Conservation (phyloP, 2,329 filamentous ascomycete species). For the Botryosphaeria dothidea region DNA sequence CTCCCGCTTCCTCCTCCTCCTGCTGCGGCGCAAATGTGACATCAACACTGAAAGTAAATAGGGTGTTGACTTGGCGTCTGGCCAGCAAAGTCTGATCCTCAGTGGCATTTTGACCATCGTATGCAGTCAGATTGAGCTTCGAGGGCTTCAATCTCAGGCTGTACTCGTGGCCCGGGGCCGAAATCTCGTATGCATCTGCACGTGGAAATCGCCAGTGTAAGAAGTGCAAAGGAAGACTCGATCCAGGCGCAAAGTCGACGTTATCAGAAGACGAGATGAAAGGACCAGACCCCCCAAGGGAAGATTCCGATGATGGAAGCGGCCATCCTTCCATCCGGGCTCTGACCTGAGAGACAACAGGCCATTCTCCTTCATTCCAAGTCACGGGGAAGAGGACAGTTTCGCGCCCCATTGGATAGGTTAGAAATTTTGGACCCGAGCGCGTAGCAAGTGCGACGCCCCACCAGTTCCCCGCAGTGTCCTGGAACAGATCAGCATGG, state of each 20-base stretch:
- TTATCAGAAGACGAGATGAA: constrained; percentile 46
- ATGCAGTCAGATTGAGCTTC: constrained; percentile 55
- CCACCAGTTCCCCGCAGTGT: constrained; percentile 35
- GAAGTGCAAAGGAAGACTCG: constrained; percentile 54
- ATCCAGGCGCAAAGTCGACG: constrained; percentile 49
- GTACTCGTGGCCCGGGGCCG: constrained; percentile 43
- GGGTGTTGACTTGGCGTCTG: constrained; percentile 56
- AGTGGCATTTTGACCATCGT: constrained; percentile 52
- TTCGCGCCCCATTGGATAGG: constrained; percentile 39
- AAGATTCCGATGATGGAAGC: constrained; percentile 37
- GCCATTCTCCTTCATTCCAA: constrained; percentile 43
- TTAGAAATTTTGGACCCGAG: constrained; percentile 33
- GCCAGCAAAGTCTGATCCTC: constrained; percentile 56
- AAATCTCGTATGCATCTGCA: constrained; percentile 48
- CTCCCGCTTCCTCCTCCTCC: constrained; percentile 52
- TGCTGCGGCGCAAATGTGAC: constrained; percentile 44
- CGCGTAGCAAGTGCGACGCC: constrained; percentile 37
- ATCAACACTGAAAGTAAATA: constrained; percentile 54
- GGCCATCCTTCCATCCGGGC: constrained; percentile 48
- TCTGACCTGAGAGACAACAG: constrained; percentile 43
- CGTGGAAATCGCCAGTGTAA: constrained; percentile 58
- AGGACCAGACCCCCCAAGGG: constrained; percentile 45
- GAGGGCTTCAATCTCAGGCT: constrained; percentile 53
- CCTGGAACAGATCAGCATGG: constrained; percentile 40
- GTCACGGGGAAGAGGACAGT: constrained; percentile 31